These are phyloP conservation scores for Phylloporus sp. DNA, from an alignment of 768 basidiomycete species.

Conservation along the genomic window DNA sequence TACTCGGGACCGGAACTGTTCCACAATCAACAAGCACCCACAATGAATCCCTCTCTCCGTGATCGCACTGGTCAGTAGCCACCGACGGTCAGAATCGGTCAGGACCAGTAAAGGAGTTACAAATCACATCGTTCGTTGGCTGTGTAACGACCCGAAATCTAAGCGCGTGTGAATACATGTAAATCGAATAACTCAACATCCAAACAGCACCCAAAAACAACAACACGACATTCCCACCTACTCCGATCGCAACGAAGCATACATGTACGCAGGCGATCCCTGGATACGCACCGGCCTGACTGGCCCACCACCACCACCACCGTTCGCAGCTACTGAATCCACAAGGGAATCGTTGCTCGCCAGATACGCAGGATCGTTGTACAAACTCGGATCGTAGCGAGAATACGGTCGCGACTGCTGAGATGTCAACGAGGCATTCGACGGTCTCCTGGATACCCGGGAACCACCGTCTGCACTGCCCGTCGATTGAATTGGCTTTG, in stretches of 20 bases:
- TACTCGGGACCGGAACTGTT: too few relatives aligned
- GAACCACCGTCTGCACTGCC: constrained; percentile 9
- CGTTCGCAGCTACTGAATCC: constrained; percentile 22
- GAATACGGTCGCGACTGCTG: constrained; percentile 14
- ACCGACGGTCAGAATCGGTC: too few relatives aligned
- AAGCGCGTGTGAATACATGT: constrained; percentile 3
- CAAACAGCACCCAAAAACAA: not conserved
- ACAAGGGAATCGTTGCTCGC: constrained; percentile 25
- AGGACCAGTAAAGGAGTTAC: too few relatives aligned
- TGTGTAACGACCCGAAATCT: too few relatives aligned
- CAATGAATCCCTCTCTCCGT: too few relatives aligned
- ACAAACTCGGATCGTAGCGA: constrained; percentile 20
- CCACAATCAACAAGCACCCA: too few relatives aligned
- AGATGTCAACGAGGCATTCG: constrained; percentile 23
- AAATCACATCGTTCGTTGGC: too few relatives aligned
- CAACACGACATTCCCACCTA: not conserved
- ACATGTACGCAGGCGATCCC: constrained; percentile 19
- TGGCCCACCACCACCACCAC: constrained; percentile 17
- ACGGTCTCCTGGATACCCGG: constrained; percentile 17
- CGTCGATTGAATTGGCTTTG: constrained; percentile 11
- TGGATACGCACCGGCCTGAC: constrained; percentile 16
- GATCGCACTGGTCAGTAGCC: too few relatives aligned
- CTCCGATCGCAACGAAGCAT: constrained; percentile 14
- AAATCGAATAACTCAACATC: constrained; percentile 4
- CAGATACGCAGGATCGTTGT: constrained; percentile 26